Percentiles rank a stretch among this genome's conserved stretches.
Evolutionary conservation across 345 rosid genomes (phyloP).

Genomic region (Sapria himalayana): DNA sequence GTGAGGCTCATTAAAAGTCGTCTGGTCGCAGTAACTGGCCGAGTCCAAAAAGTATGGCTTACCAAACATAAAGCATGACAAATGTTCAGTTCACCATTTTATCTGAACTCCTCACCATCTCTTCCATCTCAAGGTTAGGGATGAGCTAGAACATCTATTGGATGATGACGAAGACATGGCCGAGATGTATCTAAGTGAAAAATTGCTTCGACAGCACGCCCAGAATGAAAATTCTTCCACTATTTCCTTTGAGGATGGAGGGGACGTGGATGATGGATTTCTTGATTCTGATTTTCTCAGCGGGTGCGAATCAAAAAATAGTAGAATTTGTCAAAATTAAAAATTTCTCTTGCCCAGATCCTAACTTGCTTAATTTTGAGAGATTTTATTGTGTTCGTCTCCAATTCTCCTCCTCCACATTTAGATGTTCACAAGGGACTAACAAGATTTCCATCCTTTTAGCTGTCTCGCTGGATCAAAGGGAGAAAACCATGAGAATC

Average conservation of each 20-base stretch:
- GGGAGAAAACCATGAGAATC: conserved; percentile 45
- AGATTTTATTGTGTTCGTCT: too few species aligned
- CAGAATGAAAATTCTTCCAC: conserved; percentile 48
- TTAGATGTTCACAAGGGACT: too few species aligned
- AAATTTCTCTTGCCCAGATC: too few species aligned
- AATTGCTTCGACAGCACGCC: conserved; percentile 32
- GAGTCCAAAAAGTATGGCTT: conserved; percentile 73
- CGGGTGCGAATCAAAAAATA: too few species aligned
- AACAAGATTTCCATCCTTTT: too few species aligned
- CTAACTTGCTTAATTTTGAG: too few species aligned
- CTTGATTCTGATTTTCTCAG: conserved; percentile 22
- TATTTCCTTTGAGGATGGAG: conserved; percentile 37
- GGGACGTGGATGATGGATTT: conserved; percentile 27
- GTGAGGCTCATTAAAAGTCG: conserved; percentile 56
- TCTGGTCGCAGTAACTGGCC: conserved; percentile 47
- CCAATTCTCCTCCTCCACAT: too few species aligned
- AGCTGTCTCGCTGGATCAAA: too few species aligned
- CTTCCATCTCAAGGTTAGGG: conserved; percentile 42
- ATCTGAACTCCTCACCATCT: neutral
- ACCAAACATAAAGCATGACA: too few species aligned
- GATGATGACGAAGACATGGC: conserved; percentile 98
- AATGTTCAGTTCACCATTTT: too few species aligned
- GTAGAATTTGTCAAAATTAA: too few species aligned
- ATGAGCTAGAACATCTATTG: conserved; percentile 73
- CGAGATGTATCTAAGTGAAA: conserved; percentile 89